phyloP scores from a whole-genome alignment of 495 filamentous ascomycete species.

The Sporormia fimetaria region DNA sequence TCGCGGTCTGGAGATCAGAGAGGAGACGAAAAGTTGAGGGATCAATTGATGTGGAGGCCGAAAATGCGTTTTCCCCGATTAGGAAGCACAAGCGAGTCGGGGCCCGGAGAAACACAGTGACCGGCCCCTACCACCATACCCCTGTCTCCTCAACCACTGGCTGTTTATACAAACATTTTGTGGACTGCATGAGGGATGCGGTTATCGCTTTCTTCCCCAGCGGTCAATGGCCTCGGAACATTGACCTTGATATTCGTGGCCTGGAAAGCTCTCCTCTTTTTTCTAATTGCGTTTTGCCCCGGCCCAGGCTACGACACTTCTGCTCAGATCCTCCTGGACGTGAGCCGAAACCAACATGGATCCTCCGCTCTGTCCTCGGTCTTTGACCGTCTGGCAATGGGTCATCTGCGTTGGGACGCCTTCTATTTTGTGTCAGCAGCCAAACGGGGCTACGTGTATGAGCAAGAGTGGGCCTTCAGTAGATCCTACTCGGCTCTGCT shows the following conservation, averaged over 20 bases:
- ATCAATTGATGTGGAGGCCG: background rate
- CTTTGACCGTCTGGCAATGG: slow-evolving; percentile 31
- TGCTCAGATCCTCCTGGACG: slow-evolving; percentile 44
- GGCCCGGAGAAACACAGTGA: no score
- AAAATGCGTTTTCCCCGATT: no score
- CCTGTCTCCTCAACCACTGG: no score
- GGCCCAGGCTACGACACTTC: slow-evolving; percentile 86
- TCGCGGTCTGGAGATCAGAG: slow-evolving; percentile 7
- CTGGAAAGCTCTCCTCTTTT: slow-evolving; percentile 67
- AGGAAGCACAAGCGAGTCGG: no score
- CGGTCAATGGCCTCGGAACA: background rate
- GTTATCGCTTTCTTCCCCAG: no score
- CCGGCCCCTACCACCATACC: no score
- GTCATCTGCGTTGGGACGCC: slow-evolving; percentile 79
- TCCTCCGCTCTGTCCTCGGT: background rate
- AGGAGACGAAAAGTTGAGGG: background rate
- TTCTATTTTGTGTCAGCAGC: slow-evolving; percentile 71
- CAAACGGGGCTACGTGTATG: slow-evolving; percentile 63
- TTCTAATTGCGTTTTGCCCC: slow-evolving; percentile 51
- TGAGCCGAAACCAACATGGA: background rate
- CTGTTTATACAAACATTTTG: no score
- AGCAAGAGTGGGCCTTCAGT: slow-evolving; percentile 97
- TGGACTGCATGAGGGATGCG: no score
- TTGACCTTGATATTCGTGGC: slow-evolving; percentile 20
- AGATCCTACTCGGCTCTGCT: slow-evolving; percentile 50